phyloP scores from a whole-genome alignment of 2,329 filamentous ascomycete species.

The Madurella fahalii region DNA sequence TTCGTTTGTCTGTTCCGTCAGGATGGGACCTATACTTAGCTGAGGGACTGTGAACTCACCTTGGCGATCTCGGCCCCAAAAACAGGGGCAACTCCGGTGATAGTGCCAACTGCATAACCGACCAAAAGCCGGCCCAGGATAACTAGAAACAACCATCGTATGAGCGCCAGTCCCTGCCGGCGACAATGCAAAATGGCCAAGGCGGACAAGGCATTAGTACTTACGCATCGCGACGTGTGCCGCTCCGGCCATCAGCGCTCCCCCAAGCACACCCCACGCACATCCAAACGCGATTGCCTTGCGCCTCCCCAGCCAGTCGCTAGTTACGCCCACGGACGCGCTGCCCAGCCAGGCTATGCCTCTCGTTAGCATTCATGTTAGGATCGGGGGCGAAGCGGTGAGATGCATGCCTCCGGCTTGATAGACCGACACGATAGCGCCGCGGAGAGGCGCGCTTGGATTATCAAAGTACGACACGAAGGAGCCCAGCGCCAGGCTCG shows the following conservation, averaged over 20 bases:
- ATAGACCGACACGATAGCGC: conserved; percentile 39
- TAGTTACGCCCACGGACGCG: conserved; percentile 37
- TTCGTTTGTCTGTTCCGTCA: conserved; percentile 30
- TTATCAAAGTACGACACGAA: conserved; percentile 36
- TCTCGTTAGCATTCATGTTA: not conserved
- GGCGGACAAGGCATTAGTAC: conserved; percentile 9
- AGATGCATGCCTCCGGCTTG: conserved; percentile 34
- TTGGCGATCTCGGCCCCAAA: conserved; percentile 41
- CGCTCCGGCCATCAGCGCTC: conserved; percentile 38
- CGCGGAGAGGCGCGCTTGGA: conserved; percentile 33
- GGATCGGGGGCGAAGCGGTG: no score
- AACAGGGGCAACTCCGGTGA: conserved; percentile 39
- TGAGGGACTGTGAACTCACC: conserved; percentile 17
- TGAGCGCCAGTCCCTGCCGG: not conserved
- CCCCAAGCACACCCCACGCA: conserved; percentile 37
- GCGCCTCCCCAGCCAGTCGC: conserved; percentile 35
- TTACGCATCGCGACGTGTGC: conserved; percentile 39
- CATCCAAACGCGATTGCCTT: conserved; percentile 40
- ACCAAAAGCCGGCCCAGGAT: conserved; percentile 37
- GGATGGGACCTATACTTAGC: not conserved
- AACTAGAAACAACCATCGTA: conserved; percentile 24
- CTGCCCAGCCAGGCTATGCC: conserved; percentile 37
- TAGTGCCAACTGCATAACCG: conserved; percentile 38
- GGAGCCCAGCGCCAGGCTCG: conserved; percentile 35
- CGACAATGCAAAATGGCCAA: not conserved